phyloP scores from a whole-genome alignment of 331 rosid genomes.

The Dryas integrifolia region DNA sequence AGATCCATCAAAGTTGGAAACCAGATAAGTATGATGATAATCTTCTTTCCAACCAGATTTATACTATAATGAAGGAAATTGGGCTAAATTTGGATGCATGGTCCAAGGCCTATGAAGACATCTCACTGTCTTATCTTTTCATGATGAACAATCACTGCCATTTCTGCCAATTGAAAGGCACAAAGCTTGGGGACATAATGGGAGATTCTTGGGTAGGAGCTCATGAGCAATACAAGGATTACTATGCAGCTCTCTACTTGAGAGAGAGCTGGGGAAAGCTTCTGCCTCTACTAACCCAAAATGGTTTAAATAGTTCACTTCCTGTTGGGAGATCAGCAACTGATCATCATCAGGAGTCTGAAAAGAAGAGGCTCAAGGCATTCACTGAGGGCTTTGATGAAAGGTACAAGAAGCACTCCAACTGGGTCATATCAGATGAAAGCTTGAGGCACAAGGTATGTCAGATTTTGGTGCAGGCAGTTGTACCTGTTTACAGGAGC shows the following conservation, averaged over 20 bases:
- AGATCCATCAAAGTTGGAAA: constrained; percentile 65
- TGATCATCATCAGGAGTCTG: constrained; percentile 32
- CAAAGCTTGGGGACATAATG: constrained; percentile 72
- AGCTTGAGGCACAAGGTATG: constrained; percentile 54
- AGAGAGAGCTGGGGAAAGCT: constrained; percentile 74
- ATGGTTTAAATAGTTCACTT: constrained; percentile 29
- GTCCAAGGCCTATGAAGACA: constrained; percentile 69
- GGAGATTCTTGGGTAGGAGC: constrained; percentile 80
- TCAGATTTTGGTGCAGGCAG: constrained; percentile 60
- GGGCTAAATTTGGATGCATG: constrained; percentile 70
- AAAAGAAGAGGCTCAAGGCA: constrained; percentile 42
- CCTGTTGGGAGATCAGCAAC: constrained; percentile 21
- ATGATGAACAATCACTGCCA: constrained; percentile 96
- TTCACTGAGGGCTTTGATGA: constrained; percentile 64
- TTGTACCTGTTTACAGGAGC: constrained; percentile 58
- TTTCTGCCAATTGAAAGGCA: constrained; percentile 58
- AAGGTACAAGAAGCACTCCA: constrained; percentile 54
- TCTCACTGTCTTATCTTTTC: constrained; percentile 64
- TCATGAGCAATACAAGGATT: constrained; percentile 76
- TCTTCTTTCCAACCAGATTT: constrained; percentile 40
- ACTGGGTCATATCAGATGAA: constrained; percentile 61
- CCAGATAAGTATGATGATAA: constrained; percentile 44
- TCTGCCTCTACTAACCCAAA: constrained; percentile 40
- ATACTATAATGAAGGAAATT: constrained; percentile 54
- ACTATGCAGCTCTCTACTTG: constrained; percentile 71